Evolutionary conservation across 1,139 yeast species (phyloP).

Genomic region (Zygosaccharomyces pseudobailii): DNA sequence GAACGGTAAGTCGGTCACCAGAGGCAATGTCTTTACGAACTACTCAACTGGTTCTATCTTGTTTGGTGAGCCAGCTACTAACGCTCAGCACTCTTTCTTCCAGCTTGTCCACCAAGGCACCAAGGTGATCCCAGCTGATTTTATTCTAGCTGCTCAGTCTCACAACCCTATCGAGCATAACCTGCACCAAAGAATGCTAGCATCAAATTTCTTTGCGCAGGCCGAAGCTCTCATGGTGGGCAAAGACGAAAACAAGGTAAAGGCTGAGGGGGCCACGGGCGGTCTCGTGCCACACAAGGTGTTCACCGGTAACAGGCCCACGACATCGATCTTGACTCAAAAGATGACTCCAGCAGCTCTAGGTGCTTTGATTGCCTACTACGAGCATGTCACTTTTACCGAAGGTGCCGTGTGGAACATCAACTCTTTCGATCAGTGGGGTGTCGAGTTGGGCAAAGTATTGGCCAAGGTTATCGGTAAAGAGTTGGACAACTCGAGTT

Average conservation of each 20-base stretch:
- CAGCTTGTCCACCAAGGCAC: conserved; percentile 99
- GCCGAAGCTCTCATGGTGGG: conserved; percentile 98
- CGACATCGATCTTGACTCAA: conserved; percentile 93
- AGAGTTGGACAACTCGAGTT: conserved; percentile 63
- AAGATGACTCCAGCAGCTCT: conserved; percentile 93
- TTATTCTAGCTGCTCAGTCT: conserved; percentile 93
- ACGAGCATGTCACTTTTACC: conserved; percentile 93
- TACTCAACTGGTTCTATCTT: conserved; percentile 94
- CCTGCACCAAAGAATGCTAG: conserved; percentile 95
- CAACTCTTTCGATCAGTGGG: conserved; percentile 99
- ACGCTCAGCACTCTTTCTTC: conserved; percentile 99
- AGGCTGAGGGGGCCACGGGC: conserved; percentile 84
- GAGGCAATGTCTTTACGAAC: conserved; percentile 84
- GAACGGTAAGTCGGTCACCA: conserved; percentile 94
- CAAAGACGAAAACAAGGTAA: conserved; percentile 77
- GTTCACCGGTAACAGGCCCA: conserved; percentile 97
- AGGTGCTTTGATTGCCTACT: conserved; percentile 95
- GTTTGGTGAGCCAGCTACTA: conserved; percentile 98
- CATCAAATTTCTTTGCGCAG: conserved; percentile 97
- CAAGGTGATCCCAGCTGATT: conserved; percentile 93
- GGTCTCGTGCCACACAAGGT: conserved; percentile 90
- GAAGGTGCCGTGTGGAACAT: conserved; percentile 99
- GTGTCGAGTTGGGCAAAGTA: conserved; percentile 97
- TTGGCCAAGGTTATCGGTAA: conserved; percentile 92
- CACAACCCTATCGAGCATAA: conserved; percentile 95